Evolutionary conservation across 257 asterid species (phyloP), one percentile per base, ranked within the genome.

Genomic region (Henckelia pumila): DNA sequence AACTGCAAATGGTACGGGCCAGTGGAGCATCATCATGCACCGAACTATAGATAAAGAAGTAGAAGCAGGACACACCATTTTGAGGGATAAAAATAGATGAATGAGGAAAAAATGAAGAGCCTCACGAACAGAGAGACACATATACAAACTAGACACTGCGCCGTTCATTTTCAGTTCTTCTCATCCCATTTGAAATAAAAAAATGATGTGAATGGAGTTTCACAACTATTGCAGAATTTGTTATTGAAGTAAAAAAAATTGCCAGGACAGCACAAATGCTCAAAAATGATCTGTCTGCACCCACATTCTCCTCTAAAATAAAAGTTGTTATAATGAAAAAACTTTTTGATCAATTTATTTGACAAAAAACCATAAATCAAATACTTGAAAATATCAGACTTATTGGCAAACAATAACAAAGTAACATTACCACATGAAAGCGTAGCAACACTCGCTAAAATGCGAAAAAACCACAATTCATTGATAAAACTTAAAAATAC

Each of bases 11-110:
- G 61, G 77, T 65, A 61, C 83, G 67, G 71, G 67, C 70, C 78
- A 72, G 67, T 35, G 52, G 78, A 59, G 53, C 74, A 63, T 72
- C 66, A 63, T 73, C 76, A 89, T 80, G 82, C 77, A 69, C 29
- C 59, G 68, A 70, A 52, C 21, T 29, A 69, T 22, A 44, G 33
- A 75, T 44, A 23, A 23, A 59, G 65, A 49, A 21, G 16, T 26
- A 56, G 60, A 67, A 61, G 59, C 23, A 37, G 5, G 25, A 58
- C 23, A 50, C 37, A 62, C 56, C 6, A 32, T 11, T 24, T 37
- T 67, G 67, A 59, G 24, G 17, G 52, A 33, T 64, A 7, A 17
- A 29, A 65, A 10, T 32, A 28, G 21, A 63, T 57, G 26, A 50
- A 28, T 56, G 35, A 33, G 30, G 52, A 50, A 20, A 8, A 49